phyloP scores from a whole-genome alignment of 768 basidiomycete species.

The Xanthoconium purpureum region DNA sequence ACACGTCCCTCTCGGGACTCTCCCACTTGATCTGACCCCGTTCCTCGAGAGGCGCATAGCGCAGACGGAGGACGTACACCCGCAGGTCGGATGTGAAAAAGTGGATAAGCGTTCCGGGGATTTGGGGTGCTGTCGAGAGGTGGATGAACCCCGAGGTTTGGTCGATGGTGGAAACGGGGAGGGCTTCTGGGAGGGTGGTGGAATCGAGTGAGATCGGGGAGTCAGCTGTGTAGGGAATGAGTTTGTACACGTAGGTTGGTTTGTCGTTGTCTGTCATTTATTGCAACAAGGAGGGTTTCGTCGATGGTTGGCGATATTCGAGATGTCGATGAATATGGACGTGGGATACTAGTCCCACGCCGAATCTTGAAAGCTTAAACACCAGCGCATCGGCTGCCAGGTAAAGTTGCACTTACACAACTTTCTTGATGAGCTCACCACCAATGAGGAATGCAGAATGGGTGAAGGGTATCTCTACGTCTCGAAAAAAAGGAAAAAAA shows the following conservation, averaged over 20 bases:
- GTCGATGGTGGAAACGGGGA: slow-evolving; percentile 53
- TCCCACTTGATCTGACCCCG: slow-evolving; percentile 46
- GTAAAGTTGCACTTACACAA: no score
- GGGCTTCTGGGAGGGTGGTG: slow-evolving; percentile 38
- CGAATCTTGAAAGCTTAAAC: no score
- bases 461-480: slow-evolving; percentile 30
- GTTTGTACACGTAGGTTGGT: slow-evolving; percentile 62
- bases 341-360: no score
- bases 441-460: not conserved
- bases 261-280: not conserved
- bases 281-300: slow-evolving; percentile 1
- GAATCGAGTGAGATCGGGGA: slow-evolving; percentile 35
- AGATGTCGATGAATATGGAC: not conserved
- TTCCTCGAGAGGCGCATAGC: slow-evolving; percentile 38
- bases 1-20: slow-evolving; percentile 37
- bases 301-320: not conserved
- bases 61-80: slow-evolving; percentile 44
- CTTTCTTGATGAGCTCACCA: no score
- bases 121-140: slow-evolving; percentile 50
- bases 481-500: slow-evolving; percentile 1
- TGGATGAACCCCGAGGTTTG: slow-evolving; percentile 49
- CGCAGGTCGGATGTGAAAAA: slow-evolving; percentile 43
- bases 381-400: no score
- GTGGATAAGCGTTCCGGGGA: slow-evolving; percentile 42
- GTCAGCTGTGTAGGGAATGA: slow-evolving; percentile 39